These are phyloP conservation scores for Metarhizium rileyi DNA, from an alignment of 2,329 filamentous ascomycete genomes.

Conservation along the genomic window DNA sequence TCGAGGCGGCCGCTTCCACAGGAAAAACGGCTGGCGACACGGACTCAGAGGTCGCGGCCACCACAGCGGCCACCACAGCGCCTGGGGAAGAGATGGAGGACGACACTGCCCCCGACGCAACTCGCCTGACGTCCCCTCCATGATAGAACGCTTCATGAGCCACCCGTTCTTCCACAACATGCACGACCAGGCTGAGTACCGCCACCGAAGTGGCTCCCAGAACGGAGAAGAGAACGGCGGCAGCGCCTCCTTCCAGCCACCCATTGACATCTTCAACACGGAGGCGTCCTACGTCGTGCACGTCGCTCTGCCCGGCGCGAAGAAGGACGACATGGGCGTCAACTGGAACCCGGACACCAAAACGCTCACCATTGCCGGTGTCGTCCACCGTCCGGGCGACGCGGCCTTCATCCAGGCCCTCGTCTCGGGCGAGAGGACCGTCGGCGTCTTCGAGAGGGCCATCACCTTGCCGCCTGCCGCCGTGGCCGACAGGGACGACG, in stretches of 20 bases:
- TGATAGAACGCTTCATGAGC: slow-evolving; percentile 29
- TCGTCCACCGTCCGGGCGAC: slow-evolving; percentile 62
- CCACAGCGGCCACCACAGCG: slow-evolving; percentile 13
- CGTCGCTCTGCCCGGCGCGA: slow-evolving; percentile 66
- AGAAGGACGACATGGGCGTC: slow-evolving; percentile 68
- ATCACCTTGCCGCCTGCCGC: slow-evolving; percentile 47
- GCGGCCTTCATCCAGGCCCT: slow-evolving; percentile 59
- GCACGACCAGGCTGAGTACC: slow-evolving; percentile 26
- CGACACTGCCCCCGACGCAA: background rate
- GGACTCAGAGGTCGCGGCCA: slow-evolving; percentile 11
- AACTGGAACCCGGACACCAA: slow-evolving; percentile 64
- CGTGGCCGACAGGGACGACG: slow-evolving; percentile 37
- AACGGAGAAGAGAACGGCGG: slow-evolving; percentile 7
- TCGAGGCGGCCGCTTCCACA: slow-evolving; percentile 13
- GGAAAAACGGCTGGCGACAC: slow-evolving; percentile 10
- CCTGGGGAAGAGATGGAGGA: background rate
- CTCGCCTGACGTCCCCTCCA: slow-evolving; percentile 28
- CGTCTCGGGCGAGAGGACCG: slow-evolving; percentile 54
- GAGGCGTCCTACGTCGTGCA: slow-evolving; percentile 58
- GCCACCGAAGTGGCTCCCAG: too few species aligned
- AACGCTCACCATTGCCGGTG: slow-evolving; percentile 57
- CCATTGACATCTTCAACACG: slow-evolving; percentile 69
- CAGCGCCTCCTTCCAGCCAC: slow-evolving; percentile 45
- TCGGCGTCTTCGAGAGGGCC: slow-evolving; percentile 65
- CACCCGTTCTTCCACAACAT: slow-evolving; percentile 34